Base-by-base conservation (phyloP, 176 grass and related monocot genomes). In the Luzula sylvatica region DNA sequence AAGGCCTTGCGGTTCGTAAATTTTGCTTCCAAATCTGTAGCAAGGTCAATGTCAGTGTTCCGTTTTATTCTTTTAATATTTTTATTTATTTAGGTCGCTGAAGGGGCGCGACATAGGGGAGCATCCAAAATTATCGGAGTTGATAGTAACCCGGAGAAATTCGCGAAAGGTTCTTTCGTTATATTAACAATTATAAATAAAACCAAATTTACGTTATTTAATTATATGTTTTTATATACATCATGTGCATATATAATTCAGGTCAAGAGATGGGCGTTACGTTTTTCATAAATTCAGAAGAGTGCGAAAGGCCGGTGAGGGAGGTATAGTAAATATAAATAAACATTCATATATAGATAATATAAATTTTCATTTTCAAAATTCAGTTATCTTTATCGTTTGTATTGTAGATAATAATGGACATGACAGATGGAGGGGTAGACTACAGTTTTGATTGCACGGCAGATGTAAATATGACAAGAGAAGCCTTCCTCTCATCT, bases 361-460 rank as follows among this genome's bases (percentile, higher is more conserved):
- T n/a, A n/a, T n/a, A n/a, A n/a, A n/a, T n/a, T 57, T 39, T 39
- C 20, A 57, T 27, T 35, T 35, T 11, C 2, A 14, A 5, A 24
- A 40, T 14, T 5, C 3, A n/a, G n/a, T n/a, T n/a, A n/a, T n/a
- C 16, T 9, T 42, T 52, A 18, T n/a, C 26, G 53, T 38, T 28
- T 27, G 23, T 46, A 3, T n/a, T 45, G 24, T 29, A 94, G 81
- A 50, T 86, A 8, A 82, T 96, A 61, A 80, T 5, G 51, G 92
- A 90, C 41, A 62, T 90, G 81, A 96, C 92, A 0, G 57, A 65
- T 25, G 92, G 85, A 16, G 85, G 78, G 1, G 92, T 86, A 2
- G 92, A 96, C 42, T 96, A 74, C 54, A 86, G 92, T 16, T 96
- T 96, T 58, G 92, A 96, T 61, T 96, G 92, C 9, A 70, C 74